Evolutionary conservation across 768 basidiomycete genomes (phyloP).

Genomic region (Rhizopogon vulgaris): DNA sequence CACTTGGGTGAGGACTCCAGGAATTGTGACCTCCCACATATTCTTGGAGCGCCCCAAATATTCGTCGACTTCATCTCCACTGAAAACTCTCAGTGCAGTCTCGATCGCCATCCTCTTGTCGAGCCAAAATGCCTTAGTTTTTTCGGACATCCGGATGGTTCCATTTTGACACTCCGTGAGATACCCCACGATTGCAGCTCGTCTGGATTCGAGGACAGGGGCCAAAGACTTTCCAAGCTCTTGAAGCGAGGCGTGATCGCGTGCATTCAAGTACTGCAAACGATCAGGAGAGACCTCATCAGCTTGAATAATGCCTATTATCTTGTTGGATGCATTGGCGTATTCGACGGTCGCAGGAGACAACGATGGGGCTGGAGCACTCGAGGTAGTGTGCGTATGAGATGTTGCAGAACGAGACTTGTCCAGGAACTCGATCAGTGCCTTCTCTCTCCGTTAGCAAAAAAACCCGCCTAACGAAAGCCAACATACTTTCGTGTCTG

Average conservation of each 20-base stretch:
- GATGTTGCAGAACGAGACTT: conserved; percentile 70
- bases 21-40: conserved; percentile 49
- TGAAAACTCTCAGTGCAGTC: conserved; percentile 39
- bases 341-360: conserved; percentile 80
- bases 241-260: conserved; percentile 45
- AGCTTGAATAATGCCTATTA: conserved; percentile 54
- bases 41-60: conserved; percentile 45
- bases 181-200: conserved; percentile 42
- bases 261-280: conserved; percentile 54
- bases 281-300: conserved; percentile 57
- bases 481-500: conserved; percentile 57
- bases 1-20: conserved; percentile 39
- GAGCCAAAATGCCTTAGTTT: conserved; percentile 57
- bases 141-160: conserved; percentile 48
- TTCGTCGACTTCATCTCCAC: conserved; percentile 39
- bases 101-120: conserved; percentile 44
- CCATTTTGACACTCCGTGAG: conserved; percentile 47
- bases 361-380: conserved; percentile 68
- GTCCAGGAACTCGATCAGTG: conserved; percentile 76
- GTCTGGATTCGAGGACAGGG: conserved; percentile 40
- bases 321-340: conserved; percentile 19
- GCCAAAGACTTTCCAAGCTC: conserved; percentile 37
- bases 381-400: conserved; percentile 62
- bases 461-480: not conserved
- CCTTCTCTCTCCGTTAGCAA: conserved; percentile 30